Conservation (phyloP, 176 grass and related monocot genomes). For the Oryza officinalis region DNA sequence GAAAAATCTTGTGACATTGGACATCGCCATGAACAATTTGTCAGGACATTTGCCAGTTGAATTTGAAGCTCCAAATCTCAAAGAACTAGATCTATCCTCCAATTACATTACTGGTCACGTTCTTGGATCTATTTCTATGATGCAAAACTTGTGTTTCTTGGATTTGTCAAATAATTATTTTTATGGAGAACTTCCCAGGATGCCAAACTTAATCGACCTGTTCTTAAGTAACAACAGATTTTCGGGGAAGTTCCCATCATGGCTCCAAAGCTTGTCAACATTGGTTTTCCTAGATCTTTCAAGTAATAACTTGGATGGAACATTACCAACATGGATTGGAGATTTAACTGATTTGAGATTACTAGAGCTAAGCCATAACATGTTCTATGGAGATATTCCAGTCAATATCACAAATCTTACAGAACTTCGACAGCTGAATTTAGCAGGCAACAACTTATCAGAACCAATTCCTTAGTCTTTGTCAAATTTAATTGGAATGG, state of each 20-base stretch:
- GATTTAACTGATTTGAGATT: not conserved
- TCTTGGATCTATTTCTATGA: conserved; percentile 14
- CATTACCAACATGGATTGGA: not conserved
- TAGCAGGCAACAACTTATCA: not conserved
- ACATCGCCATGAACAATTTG: not conserved
- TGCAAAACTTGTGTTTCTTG: not conserved
- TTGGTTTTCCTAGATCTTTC: conserved; percentile 34
- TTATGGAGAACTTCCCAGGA: not conserved
- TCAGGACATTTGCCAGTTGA: not conserved
- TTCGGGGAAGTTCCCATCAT: conserved; percentile 6
- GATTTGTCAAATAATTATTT: conserved; percentile 33
- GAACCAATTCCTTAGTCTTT: not conserved
- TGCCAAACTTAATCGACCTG: too few species aligned
- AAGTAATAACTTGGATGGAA: conserved; percentile 10
- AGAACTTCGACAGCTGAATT: not conserved
- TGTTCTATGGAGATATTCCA: not conserved
- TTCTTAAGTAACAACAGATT: not conserved
- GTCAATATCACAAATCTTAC: not conserved
- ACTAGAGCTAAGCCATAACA: not conserved
- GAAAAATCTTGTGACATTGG: not conserved
- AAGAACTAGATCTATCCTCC: not conserved
- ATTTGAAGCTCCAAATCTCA: not conserved
- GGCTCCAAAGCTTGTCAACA: not conserved
- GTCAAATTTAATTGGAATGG: not conserved
- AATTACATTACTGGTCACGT: conserved; percentile 29